Percentiles rank a stretch among this genome's conserved stretches.
These are phyloP conservation scores for Sarocladium brachiariae DNA, from an alignment of 2,329 filamentous ascomycete genomes.

Conservation along the genomic window DNA sequence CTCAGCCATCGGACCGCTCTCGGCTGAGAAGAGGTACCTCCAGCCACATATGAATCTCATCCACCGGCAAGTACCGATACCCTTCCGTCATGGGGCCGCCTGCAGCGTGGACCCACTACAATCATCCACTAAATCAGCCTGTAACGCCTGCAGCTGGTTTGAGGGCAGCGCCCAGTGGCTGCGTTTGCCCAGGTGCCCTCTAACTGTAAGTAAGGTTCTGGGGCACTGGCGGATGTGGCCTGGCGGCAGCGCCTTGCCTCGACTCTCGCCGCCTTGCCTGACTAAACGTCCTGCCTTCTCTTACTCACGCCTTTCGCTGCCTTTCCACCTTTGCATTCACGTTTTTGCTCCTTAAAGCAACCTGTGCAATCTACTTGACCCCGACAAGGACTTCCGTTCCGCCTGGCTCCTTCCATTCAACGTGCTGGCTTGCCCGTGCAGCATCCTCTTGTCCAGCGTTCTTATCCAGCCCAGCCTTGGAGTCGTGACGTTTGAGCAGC, in stretches of 20 bases:
- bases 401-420: too few relatives aligned
- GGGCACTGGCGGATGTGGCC: not conserved
- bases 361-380: too few relatives aligned
- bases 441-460: too few relatives aligned
- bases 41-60: too few relatives aligned
- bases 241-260: not conserved
- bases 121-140: not conserved
- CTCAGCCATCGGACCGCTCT: not conserved
- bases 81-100: not conserved
- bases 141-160: constrained; percentile 2
- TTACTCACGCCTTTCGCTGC: not conserved
- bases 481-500: not conserved
- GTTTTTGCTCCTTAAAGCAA: too few relatives aligned
- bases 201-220: not conserved
- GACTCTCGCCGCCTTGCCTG: constrained; percentile 5
- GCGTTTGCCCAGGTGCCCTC: not conserved
- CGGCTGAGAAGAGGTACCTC: not conserved
- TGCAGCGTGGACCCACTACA: not conserved
- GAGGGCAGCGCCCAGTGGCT: not conserved
- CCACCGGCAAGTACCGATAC: not conserved
- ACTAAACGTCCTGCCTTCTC: not conserved
- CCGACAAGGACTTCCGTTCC: too few relatives aligned
- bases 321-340: not conserved
- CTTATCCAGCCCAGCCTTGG: not conserved
- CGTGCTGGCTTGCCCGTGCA: too few relatives aligned